Conservation (phyloP, 2,329 filamentous ascomycete genomes). For the Beauveria asiatica region DNA sequence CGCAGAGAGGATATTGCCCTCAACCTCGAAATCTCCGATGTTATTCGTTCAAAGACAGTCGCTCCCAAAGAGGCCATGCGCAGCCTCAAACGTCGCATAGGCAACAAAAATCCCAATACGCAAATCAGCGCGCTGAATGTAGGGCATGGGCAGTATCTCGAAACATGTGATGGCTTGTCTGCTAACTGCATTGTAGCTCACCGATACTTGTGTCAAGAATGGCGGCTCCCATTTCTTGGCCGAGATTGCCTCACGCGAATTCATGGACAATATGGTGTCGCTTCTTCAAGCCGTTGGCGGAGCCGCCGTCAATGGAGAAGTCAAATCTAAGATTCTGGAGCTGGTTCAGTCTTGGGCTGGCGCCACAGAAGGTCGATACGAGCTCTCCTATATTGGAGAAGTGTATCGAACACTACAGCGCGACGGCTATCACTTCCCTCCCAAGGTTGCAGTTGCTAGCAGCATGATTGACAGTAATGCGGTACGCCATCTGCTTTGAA, state of each 20-base stretch:
- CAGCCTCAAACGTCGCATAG: constrained; percentile 85
- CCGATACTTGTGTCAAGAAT: constrained; percentile 98
- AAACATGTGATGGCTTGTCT: not conserved
- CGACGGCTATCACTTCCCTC: constrained; percentile 85
- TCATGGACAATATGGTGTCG: constrained; percentile 94
- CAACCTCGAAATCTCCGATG: constrained; percentile 95
- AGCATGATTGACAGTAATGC: constrained; percentile 97
- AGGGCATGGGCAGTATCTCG: constrained; percentile 14
- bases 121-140: constrained; percentile 93
- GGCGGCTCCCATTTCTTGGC: constrained; percentile 89
- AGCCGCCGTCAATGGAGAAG: constrained; percentile 71
- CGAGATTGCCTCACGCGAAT: constrained; percentile 93
- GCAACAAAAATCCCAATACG: constrained; percentile 95
- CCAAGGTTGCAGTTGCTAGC: constrained; percentile 76
- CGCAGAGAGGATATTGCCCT: constrained; percentile 86
- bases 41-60: constrained; percentile 94
- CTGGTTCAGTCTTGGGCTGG: constrained; percentile 89
- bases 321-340: constrained; percentile 84
- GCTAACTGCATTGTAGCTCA: constrained; percentile 52
- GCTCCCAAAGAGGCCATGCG: constrained; percentile 98
- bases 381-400: constrained; percentile 78
- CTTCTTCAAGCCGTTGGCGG: constrained; percentile 72
- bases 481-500: constrained; percentile 32
- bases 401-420: constrained; percentile 74
- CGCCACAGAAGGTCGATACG: constrained; percentile 76